Conservation (phyloP, 352 stramenopile species). For the Phytophthora pistaciae region DNA sequence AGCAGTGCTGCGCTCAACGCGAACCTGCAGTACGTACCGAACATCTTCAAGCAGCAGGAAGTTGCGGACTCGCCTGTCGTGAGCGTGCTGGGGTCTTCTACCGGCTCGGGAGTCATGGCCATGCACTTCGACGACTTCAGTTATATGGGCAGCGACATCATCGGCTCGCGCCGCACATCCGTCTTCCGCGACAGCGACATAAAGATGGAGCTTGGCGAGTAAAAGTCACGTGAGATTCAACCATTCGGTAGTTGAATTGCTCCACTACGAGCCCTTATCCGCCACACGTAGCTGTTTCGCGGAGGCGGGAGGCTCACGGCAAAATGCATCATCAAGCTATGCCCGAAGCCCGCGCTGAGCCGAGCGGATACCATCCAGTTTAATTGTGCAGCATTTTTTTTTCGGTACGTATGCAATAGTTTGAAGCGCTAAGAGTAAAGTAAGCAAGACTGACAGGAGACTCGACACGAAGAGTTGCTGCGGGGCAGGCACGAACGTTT, state of each 20-base stretch:
- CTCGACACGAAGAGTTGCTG: slow-evolving; percentile 19
- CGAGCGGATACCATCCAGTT: slow-evolving; percentile 24
- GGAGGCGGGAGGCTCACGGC: slow-evolving; percentile 10
- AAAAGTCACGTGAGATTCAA: slow-evolving; percentile 24
- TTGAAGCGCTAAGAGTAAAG: slow-evolving; percentile 31
- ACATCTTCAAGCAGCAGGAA: slow-evolving; percentile 85
- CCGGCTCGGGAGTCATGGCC: slow-evolving; percentile 64
- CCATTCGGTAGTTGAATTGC: slow-evolving; percentile 34
- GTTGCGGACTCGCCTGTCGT: slow-evolving; percentile 84
- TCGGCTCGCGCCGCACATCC: slow-evolving; percentile 83
- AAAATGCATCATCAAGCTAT: slow-evolving; percentile 21
- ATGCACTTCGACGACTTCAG: slow-evolving; percentile 92
- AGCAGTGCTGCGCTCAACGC: slow-evolving; percentile 63
- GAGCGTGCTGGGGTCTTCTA: slow-evolving; percentile 49
- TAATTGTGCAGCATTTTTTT: slow-evolving; percentile 26
- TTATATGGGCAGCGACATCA: slow-evolving; percentile 90
- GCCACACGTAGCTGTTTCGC: not conserved
- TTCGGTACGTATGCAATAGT: slow-evolving; percentile 20
- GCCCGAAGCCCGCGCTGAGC: slow-evolving; percentile 13
- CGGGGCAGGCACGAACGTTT: slow-evolving; percentile 15
- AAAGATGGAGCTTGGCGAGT: slow-evolving; percentile 86
- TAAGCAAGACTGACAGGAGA: slow-evolving; percentile 22
- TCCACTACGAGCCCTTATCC: slow-evolving; percentile 17
- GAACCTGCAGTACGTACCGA: slow-evolving; percentile 82
- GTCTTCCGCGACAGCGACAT: slow-evolving; percentile 87